A percentile compares a stretch with the other conserved stretches of the same genome.
phyloP scores from a whole-genome alignment of 345 rosid genomes.

The Aurinia saxatilis region DNA sequence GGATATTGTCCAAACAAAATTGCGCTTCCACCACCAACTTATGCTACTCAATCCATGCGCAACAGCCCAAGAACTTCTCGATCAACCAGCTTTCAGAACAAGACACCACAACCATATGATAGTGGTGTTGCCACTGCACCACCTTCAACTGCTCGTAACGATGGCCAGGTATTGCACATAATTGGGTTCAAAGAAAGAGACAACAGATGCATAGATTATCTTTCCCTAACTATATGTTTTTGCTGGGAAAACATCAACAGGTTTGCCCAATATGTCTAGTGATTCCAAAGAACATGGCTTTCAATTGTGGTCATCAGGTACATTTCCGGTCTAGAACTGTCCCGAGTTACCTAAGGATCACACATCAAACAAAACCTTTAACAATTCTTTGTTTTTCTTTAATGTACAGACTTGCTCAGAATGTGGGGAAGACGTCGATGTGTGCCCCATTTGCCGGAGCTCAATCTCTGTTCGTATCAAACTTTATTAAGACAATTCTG shows the following conservation, averaged over 20 bases:
- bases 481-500: slow-evolving; percentile 43
- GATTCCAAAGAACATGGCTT: slow-evolving; percentile 72
- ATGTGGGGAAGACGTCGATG: slow-evolving; percentile 63
- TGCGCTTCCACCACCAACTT: slow-evolving; percentile 75
- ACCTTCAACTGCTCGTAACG: slow-evolving; percentile 33
- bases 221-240: not conserved
- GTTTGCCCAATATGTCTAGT: slow-evolving; percentile 69
- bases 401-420: slow-evolving; percentile 63
- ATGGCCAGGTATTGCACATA: slow-evolving; percentile 71
- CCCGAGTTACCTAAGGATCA: not conserved
- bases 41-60: slow-evolving; percentile 34
- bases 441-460: slow-evolving; percentile 79
- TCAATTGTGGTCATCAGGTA: slow-evolving; percentile 83
- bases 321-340: not conserved
- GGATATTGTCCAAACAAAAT: slow-evolving; percentile 48
- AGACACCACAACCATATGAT: slow-evolving; percentile 18
- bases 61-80: slow-evolving; percentile 36
- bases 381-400: not conserved
- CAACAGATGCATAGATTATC: not conserved
- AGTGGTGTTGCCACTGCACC: slow-evolving; percentile 21
- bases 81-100: slow-evolving; percentile 28
- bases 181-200: not conserved
- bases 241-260: slow-evolving; percentile 26
- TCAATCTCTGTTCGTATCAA: slow-evolving; percentile 60
- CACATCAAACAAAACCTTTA: not conserved